Conservation (phyloP, 768 basidiomycete species). For the Tremella yokohamensis region DNA sequence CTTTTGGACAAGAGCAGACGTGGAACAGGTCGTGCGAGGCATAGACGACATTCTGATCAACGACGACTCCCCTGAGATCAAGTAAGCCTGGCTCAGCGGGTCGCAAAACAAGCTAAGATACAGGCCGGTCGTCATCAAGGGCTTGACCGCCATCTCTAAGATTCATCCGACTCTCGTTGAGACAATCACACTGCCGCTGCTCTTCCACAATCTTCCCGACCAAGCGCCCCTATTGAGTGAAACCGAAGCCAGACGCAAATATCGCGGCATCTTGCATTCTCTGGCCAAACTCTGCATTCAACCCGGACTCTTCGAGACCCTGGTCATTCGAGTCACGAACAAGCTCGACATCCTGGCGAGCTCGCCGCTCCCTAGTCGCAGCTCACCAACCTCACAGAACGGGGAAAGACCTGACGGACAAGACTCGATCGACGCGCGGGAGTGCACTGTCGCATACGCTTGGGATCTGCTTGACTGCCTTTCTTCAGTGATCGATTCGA, state of each 20-base stretch:
- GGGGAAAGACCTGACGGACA: slow-evolving; percentile 47
- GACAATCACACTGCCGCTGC: slow-evolving; percentile 70
- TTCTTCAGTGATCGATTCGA: slow-evolving; percentile 59
- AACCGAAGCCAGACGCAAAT: slow-evolving; percentile 59
- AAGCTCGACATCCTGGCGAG: slow-evolving; percentile 61
- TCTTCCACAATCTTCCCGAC: slow-evolving; percentile 74
- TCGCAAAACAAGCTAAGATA: slow-evolving; percentile 4
- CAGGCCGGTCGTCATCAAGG: slow-evolving; percentile 43
- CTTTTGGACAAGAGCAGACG: slow-evolving; percentile 68
- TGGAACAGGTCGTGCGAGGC: slow-evolving; percentile 72
- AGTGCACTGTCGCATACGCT: slow-evolving; percentile 74
- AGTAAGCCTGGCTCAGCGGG: slow-evolving; percentile 19
- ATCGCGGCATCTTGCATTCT: slow-evolving; percentile 65
- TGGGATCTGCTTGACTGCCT: slow-evolving; percentile 76
- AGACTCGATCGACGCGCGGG: slow-evolving; percentile 19
- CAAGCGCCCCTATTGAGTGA: slow-evolving; percentile 60
- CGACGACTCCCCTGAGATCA: slow-evolving; percentile 58
- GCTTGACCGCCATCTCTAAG: slow-evolving; percentile 52
- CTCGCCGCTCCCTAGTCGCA: slow-evolving; percentile 15
- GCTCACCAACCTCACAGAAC: slow-evolving; percentile 17
- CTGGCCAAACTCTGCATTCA: slow-evolving; percentile 70
- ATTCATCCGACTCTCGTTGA: slow-evolving; percentile 65
- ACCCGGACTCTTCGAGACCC: slow-evolving; percentile 73
- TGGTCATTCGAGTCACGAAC: slow-evolving; percentile 70
- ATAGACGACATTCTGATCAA: slow-evolving; percentile 66